Evolutionary conservation across 768 basidiomycete species (phyloP).

Genomic region (Leccinum sublutescens): DNA sequence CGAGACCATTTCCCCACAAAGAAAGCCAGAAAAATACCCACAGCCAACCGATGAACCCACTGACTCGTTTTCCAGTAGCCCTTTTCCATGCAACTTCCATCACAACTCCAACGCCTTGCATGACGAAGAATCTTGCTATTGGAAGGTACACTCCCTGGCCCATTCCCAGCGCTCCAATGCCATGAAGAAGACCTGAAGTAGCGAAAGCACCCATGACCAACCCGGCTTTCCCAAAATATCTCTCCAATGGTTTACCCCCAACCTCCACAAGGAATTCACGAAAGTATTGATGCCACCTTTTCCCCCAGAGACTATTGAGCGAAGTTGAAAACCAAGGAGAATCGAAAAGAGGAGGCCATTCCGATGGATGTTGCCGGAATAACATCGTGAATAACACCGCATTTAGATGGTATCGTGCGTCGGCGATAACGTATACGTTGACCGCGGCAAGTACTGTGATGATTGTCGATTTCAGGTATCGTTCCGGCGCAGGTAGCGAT

Average conservation of each 20-base stretch:
- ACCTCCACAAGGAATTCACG: conserved; percentile 53
- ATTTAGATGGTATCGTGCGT: conserved; percentile 40
- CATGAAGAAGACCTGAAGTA: conserved; percentile 59
- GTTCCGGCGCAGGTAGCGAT: conserved; percentile 30
- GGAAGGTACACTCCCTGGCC: conserved; percentile 46
- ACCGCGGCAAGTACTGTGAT: conserved; percentile 45
- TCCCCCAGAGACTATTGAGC: conserved; percentile 58
- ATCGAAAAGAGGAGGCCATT: conserved; percentile 67
- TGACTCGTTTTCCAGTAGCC: conserved; percentile 44
- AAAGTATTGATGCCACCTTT: conserved; percentile 67
- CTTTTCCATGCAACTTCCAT: conserved; percentile 48
- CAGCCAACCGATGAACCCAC: conserved; percentile 46
- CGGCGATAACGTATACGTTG: conserved; percentile 44
- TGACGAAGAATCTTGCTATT: conserved; percentile 53
- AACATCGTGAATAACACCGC: conserved; percentile 45
- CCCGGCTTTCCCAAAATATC: conserved; percentile 48
- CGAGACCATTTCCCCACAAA: conserved; percentile 45
- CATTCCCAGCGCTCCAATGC: conserved; percentile 57
- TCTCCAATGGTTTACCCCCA: conserved; percentile 45
- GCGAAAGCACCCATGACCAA: conserved; percentile 57
- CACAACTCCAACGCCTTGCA: conserved; percentile 52
- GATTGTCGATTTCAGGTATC: conserved; percentile 42
- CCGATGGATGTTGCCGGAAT: conserved; percentile 45
- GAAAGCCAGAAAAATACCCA: conserved; percentile 54
- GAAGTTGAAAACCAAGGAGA: conserved; percentile 57